Base-by-base conservation (phyloP, 345 rosid species). In the Bruguiera sexangula region DNA sequence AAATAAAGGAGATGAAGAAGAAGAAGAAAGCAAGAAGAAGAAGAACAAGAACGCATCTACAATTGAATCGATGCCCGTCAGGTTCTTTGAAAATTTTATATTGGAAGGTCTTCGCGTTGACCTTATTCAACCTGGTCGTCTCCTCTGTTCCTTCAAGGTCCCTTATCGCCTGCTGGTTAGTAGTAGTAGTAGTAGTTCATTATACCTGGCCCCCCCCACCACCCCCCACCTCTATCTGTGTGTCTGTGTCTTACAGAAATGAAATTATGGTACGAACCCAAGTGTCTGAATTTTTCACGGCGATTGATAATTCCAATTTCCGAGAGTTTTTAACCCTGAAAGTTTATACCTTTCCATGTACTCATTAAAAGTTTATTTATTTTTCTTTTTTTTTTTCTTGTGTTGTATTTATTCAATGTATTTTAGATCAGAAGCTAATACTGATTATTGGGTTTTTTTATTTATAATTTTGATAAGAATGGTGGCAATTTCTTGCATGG, bases 401-500 rank as follows among this genome's bases (percentile, higher is more conserved):
- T 8, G 37, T 8, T 34, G 39, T 26, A 46, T 54, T 55, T 27
- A 4, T 54, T 61, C 16, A 11, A 37, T 13, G 22, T 39, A 21
- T 5, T 39, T 1, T 20, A 31, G 15, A 6, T 37, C 20, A 9
- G 19, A 13, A 1, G 29, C 37, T 8, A 8, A 43, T 6, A 36
- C 30, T 46, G 62, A 27, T 62, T 63, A 24, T 65, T 73, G 46
- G 20, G 6, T 8, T 8, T 18, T 18, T 2, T 39, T 16, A 8
- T 19, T 21, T 60, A 32, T 61, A 2, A 39, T 66, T 63, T 56
- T 55, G 48, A 62, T 7, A 76, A 93, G 98, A 94, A 94, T 70
- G 83, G 85, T 48, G 96, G 93, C 6, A 91, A 85, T 68, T 89
- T 83, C 89, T 82, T 94, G 88, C 98, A 94, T 63, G 98, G 98